Evolutionary conservation across 345 rosid genomes (phyloP).

Genomic region (Populus tremula): DNA sequence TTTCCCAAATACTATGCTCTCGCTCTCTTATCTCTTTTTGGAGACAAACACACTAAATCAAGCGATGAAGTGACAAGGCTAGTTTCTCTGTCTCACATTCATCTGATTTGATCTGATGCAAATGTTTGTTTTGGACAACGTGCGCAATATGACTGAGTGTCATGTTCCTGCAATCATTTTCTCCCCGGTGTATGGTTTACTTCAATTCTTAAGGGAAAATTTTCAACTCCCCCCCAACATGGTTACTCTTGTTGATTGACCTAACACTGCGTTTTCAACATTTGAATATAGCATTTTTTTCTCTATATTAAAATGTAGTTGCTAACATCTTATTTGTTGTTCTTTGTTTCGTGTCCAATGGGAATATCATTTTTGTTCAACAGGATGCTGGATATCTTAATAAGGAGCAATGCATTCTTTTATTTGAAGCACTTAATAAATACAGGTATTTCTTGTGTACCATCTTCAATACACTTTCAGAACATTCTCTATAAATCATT

Average conservation of each 20-base stretch:
- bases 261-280: neutral
- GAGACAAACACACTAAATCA: too few relatives aligned
- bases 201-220: too few relatives aligned
- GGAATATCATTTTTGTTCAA: conserved; percentile 14
- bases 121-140: neutral
- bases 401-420: conserved; percentile 67
- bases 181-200: too few relatives aligned
- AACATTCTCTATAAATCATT: neutral
- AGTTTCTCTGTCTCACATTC: neutral
- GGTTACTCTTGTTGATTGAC: neutral
- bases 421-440: conserved; percentile 75
- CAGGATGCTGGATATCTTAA: conserved; percentile 64
- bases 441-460: conserved; percentile 58
- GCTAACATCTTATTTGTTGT: neutral
- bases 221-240: too few relatives aligned
- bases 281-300: neutral
- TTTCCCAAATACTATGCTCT: too few relatives aligned
- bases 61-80: too few relatives aligned
- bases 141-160: neutral
- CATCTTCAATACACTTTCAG: conserved; percentile 7
- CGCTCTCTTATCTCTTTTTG: too few relatives aligned
- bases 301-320: neutral
- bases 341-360: conserved; percentile 4
- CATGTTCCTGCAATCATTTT: neutral
- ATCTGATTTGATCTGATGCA: neutral